Percentiles rank a stretch among this genome's conserved stretches.
Conservation (phyloP, 2,329 filamentous ascomycete species). For the Rasamsonia emersonii region DNA sequence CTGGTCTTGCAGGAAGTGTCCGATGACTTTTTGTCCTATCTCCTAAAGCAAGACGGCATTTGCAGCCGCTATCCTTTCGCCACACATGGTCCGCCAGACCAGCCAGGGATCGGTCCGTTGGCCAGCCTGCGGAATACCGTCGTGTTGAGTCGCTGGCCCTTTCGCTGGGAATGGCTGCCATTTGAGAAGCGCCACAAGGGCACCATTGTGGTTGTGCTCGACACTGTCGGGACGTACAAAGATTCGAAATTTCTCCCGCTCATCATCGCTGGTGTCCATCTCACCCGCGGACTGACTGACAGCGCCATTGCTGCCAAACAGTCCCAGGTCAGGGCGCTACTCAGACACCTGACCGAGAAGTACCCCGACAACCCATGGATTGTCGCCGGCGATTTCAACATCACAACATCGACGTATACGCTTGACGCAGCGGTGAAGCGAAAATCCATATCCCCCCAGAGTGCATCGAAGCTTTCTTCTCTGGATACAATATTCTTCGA, state of each 20-base stretch:
- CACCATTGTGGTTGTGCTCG: slow-evolving; percentile 43
- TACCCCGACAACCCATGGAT: slow-evolving; percentile 45
- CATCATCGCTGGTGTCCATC: slow-evolving; percentile 51
- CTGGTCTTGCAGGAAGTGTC: slow-evolving; percentile 54
- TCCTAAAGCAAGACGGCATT: slow-evolving; percentile 43
- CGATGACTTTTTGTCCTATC: slow-evolving; percentile 51
- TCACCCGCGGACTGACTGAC: slow-evolving; percentile 54
- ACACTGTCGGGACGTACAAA: slow-evolving; percentile 24
- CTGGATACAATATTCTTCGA: slow-evolving; percentile 42
- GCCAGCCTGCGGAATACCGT: slow-evolving; percentile 54
- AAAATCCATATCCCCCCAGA: slow-evolving; percentile 46
- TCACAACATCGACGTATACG: slow-evolving; percentile 50
- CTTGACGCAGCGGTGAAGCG: slow-evolving; percentile 46
- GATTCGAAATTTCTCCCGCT: slow-evolving; percentile 28
- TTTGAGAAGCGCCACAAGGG: slow-evolving; percentile 52
- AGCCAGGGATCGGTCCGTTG: slow-evolving; percentile 46
- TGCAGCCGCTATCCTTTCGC: slow-evolving; percentile 45
- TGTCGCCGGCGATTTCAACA: slow-evolving; percentile 57
- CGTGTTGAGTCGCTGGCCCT: slow-evolving; percentile 48
- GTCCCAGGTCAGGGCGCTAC: slow-evolving; percentile 45
- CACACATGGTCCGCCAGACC: slow-evolving; percentile 50
- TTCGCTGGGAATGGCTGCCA: slow-evolving; percentile 48
- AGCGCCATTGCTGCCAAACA: slow-evolving; percentile 50
- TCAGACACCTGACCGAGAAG: slow-evolving; percentile 35
- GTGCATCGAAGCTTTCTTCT: slow-evolving; percentile 34